Base-by-base conservation (phyloP, 306 rosid species). In the Oxytropis ochrocephala region DNA sequence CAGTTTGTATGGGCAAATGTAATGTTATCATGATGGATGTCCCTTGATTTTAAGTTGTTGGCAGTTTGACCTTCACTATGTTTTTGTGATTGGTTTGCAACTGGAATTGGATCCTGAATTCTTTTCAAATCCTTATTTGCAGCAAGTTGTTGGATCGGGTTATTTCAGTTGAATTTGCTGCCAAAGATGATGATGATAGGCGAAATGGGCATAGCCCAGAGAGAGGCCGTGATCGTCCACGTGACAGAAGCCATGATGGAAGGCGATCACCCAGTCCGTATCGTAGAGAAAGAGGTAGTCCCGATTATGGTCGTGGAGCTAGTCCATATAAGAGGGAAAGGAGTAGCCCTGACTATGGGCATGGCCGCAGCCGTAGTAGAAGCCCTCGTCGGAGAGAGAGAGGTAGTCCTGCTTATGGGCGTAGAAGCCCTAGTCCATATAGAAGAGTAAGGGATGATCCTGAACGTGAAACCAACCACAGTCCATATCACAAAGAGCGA, bases 121-220 rank as follows among this genome's bases (percentile, higher is more conserved):
- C 24, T 77, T 67, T 53, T 83, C 50, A 41, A 56, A 65, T 70
- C 19, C 39, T 69, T 17, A 47, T 60, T 53, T 90, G 85, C 89
- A 95, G 97, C 87, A 95, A 91, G 82, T 76, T 95, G 83, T 7
- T 91, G 84, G 99, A 95, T 75, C 87, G 96, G 57, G 97, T 95
- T 64, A 91, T 95, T 68, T 89, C 99, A 2, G 99, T 95, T 66
- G 99, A 91, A 76, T 95, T 84, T 74, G 89, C 99, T 67, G 92
- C 78, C 17, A 85, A 87, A 63, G 96, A 95, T 73, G 96, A 95
- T 66, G 98, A 88, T 60, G 95, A 84, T 58, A 84, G 80, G 84
- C 81, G 87, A 64, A 88, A 86, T 74, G 97, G 89, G 29, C 65
- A 80, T 69, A 95, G 97, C 72, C 96, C 99, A 13, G 93, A 86